These are phyloP conservation scores for Phytopythium kandeliae DNA, from an alignment of 352 stramenopile species.

Conservation along the genomic window DNA sequence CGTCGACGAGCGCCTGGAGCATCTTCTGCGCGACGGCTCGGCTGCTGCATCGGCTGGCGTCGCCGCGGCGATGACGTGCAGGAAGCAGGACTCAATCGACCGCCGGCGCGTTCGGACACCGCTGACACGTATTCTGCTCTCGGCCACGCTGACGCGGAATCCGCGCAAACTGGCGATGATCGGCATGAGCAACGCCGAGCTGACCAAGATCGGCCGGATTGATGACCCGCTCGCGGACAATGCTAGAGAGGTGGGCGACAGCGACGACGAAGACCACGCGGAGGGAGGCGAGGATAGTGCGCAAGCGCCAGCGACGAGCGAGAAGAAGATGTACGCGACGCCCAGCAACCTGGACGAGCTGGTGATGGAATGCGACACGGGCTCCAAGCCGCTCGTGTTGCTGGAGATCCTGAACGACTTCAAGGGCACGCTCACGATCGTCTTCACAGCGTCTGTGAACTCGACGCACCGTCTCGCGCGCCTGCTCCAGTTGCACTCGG, in stretches of 20 bases:
- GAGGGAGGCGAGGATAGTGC: slow-evolving; percentile 12
- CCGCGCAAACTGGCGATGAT: slow-evolving; percentile 94
- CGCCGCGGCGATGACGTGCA: slow-evolving; percentile 40
- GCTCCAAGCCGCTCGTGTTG: slow-evolving; percentile 94
- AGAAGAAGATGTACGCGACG: slow-evolving; percentile 69
- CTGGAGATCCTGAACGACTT: slow-evolving; percentile 89
- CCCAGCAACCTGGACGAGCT: slow-evolving; percentile 80
- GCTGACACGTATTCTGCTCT: slow-evolving; percentile 95
- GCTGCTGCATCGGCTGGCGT: not conserved
- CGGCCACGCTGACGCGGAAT: slow-evolving; percentile 97
- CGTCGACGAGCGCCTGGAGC: slow-evolving; percentile 21
- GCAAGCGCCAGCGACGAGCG: slow-evolving; percentile 1
- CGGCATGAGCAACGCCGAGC: slow-evolving; percentile 92
- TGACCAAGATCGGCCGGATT: slow-evolving; percentile 84
- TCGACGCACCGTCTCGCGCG: slow-evolving; percentile 94
- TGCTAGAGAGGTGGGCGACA: slow-evolving; percentile 38
- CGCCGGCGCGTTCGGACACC: slow-evolving; percentile 70
- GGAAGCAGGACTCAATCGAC: slow-evolving; percentile 76
- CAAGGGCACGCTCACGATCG: slow-evolving; percentile 77
- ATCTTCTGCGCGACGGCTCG: not conserved
- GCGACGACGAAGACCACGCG: slow-evolving; percentile 19
- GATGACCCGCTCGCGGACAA: slow-evolving; percentile 65
- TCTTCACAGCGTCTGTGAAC: slow-evolving; percentile 97
- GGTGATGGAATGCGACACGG: slow-evolving; percentile 90
- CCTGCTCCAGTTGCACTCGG: slow-evolving; percentile 88